Percentiles rank a stretch among this genome's conserved stretches.
These are phyloP conservation scores for Paramecium caudatum DNA, from an alignment of 73 alveolate genomes.

Conservation along the genomic window DNA sequence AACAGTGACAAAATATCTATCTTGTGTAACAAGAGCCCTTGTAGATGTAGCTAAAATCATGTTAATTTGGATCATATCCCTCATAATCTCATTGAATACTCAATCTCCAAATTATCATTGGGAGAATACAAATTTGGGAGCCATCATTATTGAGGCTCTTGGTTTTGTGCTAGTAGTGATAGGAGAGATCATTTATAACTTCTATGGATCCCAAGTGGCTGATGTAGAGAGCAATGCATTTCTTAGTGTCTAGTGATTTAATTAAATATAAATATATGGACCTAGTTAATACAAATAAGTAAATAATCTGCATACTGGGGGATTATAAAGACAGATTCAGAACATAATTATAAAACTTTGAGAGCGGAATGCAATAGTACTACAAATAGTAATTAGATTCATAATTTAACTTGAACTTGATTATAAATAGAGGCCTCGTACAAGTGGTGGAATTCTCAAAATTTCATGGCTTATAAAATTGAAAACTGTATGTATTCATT, in stretches of 20 bases:
- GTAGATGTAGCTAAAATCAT: constrained; percentile 53
- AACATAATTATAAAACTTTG: not conserved
- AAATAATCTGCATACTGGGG: not conserved
- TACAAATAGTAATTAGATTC: not conserved
- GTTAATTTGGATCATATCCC: constrained; percentile 46
- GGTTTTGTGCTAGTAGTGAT: constrained; percentile 5
- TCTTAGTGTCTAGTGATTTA: not conserved
- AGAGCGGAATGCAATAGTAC: constrained; percentile 66
- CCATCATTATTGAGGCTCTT: not conserved
- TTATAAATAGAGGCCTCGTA: not conserved
- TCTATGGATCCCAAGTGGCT: not conserved
- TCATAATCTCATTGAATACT: not conserved
- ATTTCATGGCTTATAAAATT: constrained; percentile 47
- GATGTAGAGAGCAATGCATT: not conserved
- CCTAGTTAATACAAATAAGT: not conserved
- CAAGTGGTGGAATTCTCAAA: constrained; percentile 27
- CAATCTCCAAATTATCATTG: constrained; percentile 44
- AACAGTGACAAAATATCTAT: constrained; percentile 32
- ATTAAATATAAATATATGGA: constrained; percentile 9
- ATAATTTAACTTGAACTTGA: not conserved
- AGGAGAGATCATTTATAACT: constrained; percentile 23
- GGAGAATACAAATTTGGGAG: constrained; percentile 36
- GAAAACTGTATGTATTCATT: not conserved
- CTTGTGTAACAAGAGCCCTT: constrained; percentile 54
- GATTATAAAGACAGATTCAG: not conserved